These are phyloP conservation scores for Thermomucor indicae-seudaticae DNA, from an alignment of 371 early-diverging fungal genomes.

Conservation along the genomic window DNA sequence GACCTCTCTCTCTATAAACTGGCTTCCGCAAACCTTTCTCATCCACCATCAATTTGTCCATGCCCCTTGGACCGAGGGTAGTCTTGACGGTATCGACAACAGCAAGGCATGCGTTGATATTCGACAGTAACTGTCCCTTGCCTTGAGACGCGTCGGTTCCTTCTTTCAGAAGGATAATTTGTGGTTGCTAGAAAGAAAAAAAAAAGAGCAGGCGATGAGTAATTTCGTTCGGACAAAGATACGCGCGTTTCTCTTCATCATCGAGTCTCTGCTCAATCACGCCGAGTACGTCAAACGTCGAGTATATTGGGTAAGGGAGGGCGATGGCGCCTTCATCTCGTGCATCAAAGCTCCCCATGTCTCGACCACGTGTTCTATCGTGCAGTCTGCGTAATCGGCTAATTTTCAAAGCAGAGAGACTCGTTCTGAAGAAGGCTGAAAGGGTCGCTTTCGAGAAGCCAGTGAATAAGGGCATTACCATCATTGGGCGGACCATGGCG, in stretches of 20 bases:
- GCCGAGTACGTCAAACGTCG: not conserved
- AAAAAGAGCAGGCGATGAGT: not conserved
- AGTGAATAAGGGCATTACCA: not conserved
- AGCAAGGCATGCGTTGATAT: slow-evolving; percentile 96
- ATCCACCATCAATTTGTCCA: slow-evolving; percentile 99
- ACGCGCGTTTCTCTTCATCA: not conserved
- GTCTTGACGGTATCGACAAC: slow-evolving; percentile 96
- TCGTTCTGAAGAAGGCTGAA: not conserved
- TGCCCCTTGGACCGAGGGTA: slow-evolving; percentile 99
- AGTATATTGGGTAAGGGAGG: not conserved
- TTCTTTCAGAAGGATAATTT: slow-evolving; percentile 98
- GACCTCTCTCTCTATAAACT: too few relatives aligned
- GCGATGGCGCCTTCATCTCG: too few relatives aligned
- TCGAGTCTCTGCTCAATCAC: not conserved
- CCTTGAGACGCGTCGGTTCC: slow-evolving; percentile 99
- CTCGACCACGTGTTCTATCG: too few relatives aligned
- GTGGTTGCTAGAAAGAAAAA: slow-evolving; percentile 76
- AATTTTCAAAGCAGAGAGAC: not conserved
- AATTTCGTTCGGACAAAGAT: not conserved
- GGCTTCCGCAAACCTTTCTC: slow-evolving; percentile 62
- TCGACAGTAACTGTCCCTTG: slow-evolving; percentile 96
- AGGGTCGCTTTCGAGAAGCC: not conserved
- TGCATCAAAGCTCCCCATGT: too few relatives aligned
- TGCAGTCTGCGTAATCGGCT: too few relatives aligned
- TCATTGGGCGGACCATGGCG: not conserved